Conservation (phyloP, 208 protist species). For the Naegleria fowleri region DNA sequence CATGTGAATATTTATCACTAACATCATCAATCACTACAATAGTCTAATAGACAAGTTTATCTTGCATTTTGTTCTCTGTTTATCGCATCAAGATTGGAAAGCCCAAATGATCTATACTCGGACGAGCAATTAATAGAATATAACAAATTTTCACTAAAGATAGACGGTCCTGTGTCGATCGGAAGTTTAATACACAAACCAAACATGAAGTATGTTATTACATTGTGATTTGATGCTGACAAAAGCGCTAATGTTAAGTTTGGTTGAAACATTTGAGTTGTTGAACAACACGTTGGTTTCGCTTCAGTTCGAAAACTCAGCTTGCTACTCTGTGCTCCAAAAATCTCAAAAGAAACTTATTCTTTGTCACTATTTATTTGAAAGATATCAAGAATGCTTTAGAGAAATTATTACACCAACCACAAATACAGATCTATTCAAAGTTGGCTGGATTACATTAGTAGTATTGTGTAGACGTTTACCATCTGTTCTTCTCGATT, state of each 20-base stretch:
- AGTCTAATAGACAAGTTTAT: background rate
- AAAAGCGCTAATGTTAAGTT: background rate
- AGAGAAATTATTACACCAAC: background rate
- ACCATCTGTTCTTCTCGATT: background rate
- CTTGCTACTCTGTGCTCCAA: background rate
- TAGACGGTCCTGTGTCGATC: background rate
- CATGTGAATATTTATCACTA: background rate
- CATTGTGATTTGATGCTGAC: background rate
- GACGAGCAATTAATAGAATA: background rate
- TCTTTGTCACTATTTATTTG: background rate
- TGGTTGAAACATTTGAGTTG: background rate
- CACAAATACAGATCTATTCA: background rate
- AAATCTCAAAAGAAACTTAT: conserved; percentile 1
- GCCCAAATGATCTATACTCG: background rate
- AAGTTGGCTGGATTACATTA: background rate
- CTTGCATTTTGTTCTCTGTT: background rate
- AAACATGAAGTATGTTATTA: background rate
- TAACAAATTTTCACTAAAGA: background rate
- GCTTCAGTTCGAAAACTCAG: background rate
- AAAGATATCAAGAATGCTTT: background rate
- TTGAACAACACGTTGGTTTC: background rate
- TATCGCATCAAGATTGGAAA: background rate
- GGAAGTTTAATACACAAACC: background rate
- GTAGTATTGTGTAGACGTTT: background rate
- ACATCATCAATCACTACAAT: background rate